These are phyloP conservation scores for Coffea humblotiana DNA, from an alignment of 305 asterid species.

Conservation along the genomic window DNA sequence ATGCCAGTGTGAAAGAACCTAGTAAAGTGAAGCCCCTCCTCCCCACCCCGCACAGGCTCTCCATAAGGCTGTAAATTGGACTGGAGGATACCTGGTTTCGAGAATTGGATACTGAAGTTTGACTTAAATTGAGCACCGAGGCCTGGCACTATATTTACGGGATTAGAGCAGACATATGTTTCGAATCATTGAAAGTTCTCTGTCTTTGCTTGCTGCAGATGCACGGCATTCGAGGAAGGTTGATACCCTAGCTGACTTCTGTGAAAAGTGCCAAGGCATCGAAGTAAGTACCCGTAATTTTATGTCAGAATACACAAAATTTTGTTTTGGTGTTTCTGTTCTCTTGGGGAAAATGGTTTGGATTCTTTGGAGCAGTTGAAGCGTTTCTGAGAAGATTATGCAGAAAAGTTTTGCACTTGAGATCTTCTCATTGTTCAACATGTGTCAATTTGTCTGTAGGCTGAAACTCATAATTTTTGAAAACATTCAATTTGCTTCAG, in stretches of 20 bases:
- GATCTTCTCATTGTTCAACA: neutral
- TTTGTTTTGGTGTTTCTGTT: neutral
- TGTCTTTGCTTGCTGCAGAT: conserved; percentile 31
- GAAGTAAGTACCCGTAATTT: conserved; percentile 42
- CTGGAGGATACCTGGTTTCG: neutral
- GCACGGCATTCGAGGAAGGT: conserved; percentile 40
- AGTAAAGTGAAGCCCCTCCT: neutral
- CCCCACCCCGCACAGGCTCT: too few species aligned
- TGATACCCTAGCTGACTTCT: conserved; percentile 37
- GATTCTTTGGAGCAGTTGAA: neutral
- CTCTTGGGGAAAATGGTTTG: neutral
- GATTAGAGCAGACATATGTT: neutral
- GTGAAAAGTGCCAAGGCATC: conserved; percentile 41
- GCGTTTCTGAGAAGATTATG: neutral
- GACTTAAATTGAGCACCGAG: neutral
- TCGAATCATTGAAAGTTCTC: conserved; percentile 4
- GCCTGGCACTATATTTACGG: neutral
- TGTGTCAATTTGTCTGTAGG: neutral
- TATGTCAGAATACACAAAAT: neutral
- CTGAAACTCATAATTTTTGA: neutral
- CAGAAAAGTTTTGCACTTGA: neutral
- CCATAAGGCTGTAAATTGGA: neutral
- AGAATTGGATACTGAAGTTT: neutral
- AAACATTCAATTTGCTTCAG: conserved; percentile 38
- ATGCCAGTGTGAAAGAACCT: neutral